A percentile compares a stretch with the other conserved stretches of the same genome.
Evolutionary conservation across 768 basidiomycete species (phyloP).

Genomic region (Collybia sordida): DNA sequence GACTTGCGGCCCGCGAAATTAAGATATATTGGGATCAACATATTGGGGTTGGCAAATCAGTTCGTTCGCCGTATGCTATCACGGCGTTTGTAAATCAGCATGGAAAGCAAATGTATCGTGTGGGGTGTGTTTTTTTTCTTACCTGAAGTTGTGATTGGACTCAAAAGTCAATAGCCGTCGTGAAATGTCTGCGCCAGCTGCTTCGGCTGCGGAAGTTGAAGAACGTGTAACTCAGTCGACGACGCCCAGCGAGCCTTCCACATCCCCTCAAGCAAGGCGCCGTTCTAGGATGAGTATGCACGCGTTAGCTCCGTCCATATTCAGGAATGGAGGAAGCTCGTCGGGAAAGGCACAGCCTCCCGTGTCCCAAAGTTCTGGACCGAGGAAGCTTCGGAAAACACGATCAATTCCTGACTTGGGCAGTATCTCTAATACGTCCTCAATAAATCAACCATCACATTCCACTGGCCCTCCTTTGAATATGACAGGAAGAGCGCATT

Average conservation of each 20-base stretch:
- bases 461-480: constrained; percentile 23
- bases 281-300: constrained; percentile 73
- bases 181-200: constrained; percentile 60
- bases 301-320: constrained; percentile 44
- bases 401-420: constrained; percentile 70
- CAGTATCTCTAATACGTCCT: constrained; percentile 25
- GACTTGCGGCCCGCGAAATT: constrained; percentile 70
- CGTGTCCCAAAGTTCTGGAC: constrained; percentile 20
- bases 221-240: constrained; percentile 35
- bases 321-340: constrained; percentile 35
- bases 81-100: constrained; percentile 83
- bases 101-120: constrained; percentile 74
- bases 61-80: constrained; percentile 78
- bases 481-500: constrained; percentile 60
- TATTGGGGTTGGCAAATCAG: constrained; percentile 61
- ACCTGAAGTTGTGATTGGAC: background rate
- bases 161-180: constrained; percentile 44
- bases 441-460: background rate
- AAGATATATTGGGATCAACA: constrained; percentile 75
- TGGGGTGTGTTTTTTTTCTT: constrained; percentile 55
- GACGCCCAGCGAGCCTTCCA: constrained; percentile 31
- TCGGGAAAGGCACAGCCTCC: constrained; percentile 27
- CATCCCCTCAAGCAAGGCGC: constrained; percentile 46
- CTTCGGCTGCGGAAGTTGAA: constrained; percentile 50
- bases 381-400: constrained; percentile 68